Percentiles rank a stretch among this genome's conserved stretches.
phyloP scores from a whole-genome alignment of 306 rosid species.

The Pterocarpus macrocarpus region DNA sequence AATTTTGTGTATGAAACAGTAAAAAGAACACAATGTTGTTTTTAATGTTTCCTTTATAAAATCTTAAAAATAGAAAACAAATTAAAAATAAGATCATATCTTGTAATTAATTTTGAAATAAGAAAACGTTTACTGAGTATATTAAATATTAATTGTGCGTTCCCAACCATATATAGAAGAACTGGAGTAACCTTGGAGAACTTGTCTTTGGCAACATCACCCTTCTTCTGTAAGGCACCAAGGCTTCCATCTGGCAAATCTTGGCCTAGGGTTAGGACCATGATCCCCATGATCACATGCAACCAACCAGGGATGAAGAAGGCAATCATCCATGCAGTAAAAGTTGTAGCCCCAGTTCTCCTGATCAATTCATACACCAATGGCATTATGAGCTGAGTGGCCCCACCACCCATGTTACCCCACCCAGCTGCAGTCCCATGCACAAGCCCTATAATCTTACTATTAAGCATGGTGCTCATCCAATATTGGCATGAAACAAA shows the following conservation, averaged over 20 bases:
- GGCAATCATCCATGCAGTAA: slow-evolving; percentile 90
- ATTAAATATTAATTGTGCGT: too few species aligned
- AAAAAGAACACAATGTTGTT: too few species aligned
- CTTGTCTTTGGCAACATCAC: slow-evolving; percentile 76
- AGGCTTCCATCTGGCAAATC: slow-evolving; percentile 95
- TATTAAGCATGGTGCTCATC: slow-evolving; percentile 96
- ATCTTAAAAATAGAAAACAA: too few species aligned
- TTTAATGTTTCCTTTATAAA: too few species aligned
- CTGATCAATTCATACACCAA: slow-evolving; percentile 65
- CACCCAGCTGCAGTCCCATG: slow-evolving; percentile 96
- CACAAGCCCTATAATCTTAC: slow-evolving; percentile 83
- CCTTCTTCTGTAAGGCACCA: slow-evolving; percentile 73
- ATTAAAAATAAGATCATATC: too few species aligned
- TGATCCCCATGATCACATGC: slow-evolving; percentile 74
- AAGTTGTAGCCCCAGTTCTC: slow-evolving; percentile 68
- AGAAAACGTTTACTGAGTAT: too few species aligned
- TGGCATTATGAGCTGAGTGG: slow-evolving; percentile 93
- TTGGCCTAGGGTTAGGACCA: slow-evolving; percentile 83
- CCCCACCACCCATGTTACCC: slow-evolving; percentile 99
- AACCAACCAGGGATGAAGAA: slow-evolving; percentile 81
- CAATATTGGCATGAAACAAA: slow-evolving; percentile 96
- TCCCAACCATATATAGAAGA: not conserved
- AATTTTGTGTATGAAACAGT: too few species aligned
- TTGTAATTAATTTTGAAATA: too few species aligned
- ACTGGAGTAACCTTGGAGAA: slow-evolving; percentile 65